Conservation (phyloP, 306 rosid species). For the Sechiopsis laciniata region DNA sequence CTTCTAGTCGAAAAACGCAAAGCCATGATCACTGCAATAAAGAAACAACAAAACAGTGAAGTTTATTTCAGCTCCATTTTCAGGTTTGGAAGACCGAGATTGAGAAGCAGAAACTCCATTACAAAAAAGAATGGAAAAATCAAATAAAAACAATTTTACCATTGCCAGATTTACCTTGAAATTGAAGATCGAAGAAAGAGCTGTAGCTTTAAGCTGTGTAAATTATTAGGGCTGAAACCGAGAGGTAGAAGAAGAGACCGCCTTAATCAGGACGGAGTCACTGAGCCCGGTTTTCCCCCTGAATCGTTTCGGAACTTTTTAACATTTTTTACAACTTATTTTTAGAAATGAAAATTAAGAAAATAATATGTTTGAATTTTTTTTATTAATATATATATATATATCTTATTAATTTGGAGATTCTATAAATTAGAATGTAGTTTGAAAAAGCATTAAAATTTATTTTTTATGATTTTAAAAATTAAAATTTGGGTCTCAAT, state of each 20-base stretch:
- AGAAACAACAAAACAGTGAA: neutral
- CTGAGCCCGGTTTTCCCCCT: neutral
- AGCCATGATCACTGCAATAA: slow-evolving; percentile 53
- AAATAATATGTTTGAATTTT: too few species aligned
- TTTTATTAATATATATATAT: too few species aligned
- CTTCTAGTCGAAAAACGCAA: slow-evolving; percentile 38
- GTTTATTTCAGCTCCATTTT: too few species aligned
- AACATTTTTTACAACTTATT: too few species aligned
- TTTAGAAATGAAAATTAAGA: too few species aligned
- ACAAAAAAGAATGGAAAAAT: neutral
- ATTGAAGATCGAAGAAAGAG: neutral
- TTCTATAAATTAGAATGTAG: too few species aligned
- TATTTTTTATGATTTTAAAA: too few species aligned
- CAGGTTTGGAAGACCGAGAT: neutral
- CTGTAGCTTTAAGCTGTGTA: neutral
- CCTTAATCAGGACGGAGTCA: neutral
- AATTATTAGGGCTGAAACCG: neutral
- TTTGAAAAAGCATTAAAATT: too few species aligned
- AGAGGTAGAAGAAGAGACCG: neutral
- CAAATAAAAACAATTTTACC: neutral
- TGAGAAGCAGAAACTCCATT: neutral
- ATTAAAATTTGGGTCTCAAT: too few species aligned
- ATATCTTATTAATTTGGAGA: too few species aligned
- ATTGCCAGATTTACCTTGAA: neutral
- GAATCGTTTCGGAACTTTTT: too few species aligned